phyloP scores from a whole-genome alignment of 148 eudicot genomes.

The Rhododendron henanense region DNA sequence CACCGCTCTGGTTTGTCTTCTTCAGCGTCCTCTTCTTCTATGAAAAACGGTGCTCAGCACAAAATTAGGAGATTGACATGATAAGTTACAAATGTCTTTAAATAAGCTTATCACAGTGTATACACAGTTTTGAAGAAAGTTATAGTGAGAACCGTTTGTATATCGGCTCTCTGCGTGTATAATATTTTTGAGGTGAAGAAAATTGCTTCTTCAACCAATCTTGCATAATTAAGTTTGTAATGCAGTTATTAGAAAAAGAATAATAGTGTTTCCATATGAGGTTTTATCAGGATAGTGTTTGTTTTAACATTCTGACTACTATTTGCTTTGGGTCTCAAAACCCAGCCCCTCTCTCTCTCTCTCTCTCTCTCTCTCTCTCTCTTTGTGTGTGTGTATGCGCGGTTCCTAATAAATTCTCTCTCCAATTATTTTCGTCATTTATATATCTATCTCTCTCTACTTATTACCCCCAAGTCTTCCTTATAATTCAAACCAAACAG shows the following conservation, averaged over 20 bases:
- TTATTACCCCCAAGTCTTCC: no score
- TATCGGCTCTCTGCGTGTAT: neutral
- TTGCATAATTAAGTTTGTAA: slow-evolving; percentile 1
- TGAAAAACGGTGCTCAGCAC: slow-evolving; percentile 7
- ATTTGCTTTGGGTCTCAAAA: neutral
- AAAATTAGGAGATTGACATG: slow-evolving; percentile 21
- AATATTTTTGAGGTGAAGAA: neutral
- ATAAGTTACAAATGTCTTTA: neutral
- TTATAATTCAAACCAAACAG: no score
- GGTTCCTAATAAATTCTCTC: no score
- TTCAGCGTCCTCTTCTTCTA: slow-evolving; percentile 21
- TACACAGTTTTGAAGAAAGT: slow-evolving; percentile 3
- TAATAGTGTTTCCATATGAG: neutral
- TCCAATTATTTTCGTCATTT: no score
- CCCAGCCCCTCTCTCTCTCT: neutral
- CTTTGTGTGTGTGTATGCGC: neutral
- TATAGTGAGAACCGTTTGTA: neutral
- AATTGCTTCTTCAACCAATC: slow-evolving; percentile 1
- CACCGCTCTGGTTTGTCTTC: slow-evolving; percentile 32
- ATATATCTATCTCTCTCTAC: no score
- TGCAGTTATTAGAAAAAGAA: neutral
- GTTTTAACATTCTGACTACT: neutral
- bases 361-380: no score
- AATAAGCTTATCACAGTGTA: neutral
- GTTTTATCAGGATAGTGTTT: neutral